These are phyloP conservation scores for Tubosaeta sp. DNA, from an alignment of 768 basidiomycete genomes.

Conservation along the genomic window DNA sequence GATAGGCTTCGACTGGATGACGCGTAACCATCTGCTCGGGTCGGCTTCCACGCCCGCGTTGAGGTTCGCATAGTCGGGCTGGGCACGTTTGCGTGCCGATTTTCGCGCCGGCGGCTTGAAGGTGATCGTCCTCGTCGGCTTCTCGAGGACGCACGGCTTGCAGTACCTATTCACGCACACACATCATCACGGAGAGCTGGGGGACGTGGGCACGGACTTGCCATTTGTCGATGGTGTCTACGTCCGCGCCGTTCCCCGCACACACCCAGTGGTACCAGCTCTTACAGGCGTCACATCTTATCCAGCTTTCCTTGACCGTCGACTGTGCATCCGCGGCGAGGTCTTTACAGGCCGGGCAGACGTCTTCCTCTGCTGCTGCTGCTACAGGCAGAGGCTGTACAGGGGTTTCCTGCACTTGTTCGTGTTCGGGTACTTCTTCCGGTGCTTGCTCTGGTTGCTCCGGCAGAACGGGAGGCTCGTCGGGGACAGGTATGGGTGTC, in stretches of 20 bases:
- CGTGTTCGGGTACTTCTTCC: slow-evolving; percentile 14
- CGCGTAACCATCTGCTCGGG: slow-evolving; percentile 56
- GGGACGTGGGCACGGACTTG: slow-evolving; percentile 31
- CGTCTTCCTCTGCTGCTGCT: slow-evolving; percentile 26
- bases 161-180: slow-evolving; percentile 56
- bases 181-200: slow-evolving; percentile 9
- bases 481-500: slow-evolving; percentile 24
- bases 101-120: slow-evolving; percentile 77
- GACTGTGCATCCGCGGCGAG: slow-evolving; percentile 26
- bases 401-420: slow-evolving; percentile 10
- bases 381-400: slow-evolving; percentile 5
- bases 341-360: slow-evolving; percentile 52
- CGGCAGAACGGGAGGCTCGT: slow-evolving; percentile 13
- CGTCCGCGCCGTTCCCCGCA: slow-evolving; percentile 60
- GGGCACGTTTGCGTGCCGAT: slow-evolving; percentile 68
- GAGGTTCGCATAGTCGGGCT: slow-evolving; percentile 76
- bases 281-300: slow-evolving; percentile 77
- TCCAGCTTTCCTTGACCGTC: slow-evolving; percentile 68
- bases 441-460: slow-evolving; percentile 9
- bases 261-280: slow-evolving; percentile 85
- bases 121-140: slow-evolving; percentile 62
- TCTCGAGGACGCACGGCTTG: slow-evolving; percentile 52
- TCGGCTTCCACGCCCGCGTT: slow-evolving; percentile 63
- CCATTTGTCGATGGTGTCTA: slow-evolving; percentile 77
- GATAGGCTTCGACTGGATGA: slow-evolving; percentile 66